Base-by-base conservation (phyloP, 176 grass and related monocot species). In the Oryza australiensis region DNA sequence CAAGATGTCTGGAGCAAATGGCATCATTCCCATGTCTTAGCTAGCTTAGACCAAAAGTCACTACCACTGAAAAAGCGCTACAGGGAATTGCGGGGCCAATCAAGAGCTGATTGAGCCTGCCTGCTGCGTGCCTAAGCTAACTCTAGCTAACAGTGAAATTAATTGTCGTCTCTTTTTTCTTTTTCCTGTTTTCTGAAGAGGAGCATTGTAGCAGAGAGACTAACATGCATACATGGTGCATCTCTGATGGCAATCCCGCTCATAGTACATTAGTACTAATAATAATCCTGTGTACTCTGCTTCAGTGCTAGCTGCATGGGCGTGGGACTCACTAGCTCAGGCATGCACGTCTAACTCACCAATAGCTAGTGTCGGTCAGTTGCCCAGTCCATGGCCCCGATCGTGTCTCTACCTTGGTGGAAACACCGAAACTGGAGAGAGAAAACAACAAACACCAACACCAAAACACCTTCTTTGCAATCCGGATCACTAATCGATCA, bases 11-110 rank as follows among this genome's bases (percentile, higher is more conserved):
- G 59, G 46, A 27, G 79, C 74, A 82, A 82, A 78, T 62, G 60
- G 68, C 79, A 74, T 86, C 38, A 80, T 75, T 80, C 87, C 51
- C 9, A 32, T 69, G 64, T 66, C 82, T 67, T 70, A 48, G 70
- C 65, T 38, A 55, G 51, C 51, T 55, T 74, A 83, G 86, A 88
- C 86, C 88, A 73, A 89, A 89, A 82, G 83, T 78, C 35, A 37
- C 45, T 72, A 45, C 77, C 76, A 43, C 83, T 77, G 72, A 81
- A 89, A 84, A 79, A 64, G 43, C 78, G 41, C n/a, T 22, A 55
- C 41, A 76, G 66, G 23, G 43, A 48, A 33, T 65, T 41, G 67
- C 67, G 27, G 78, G 83, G 32, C 78, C 73, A 16, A 65, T 13
- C 42, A 62, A 62, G 7, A 33, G 28, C 51, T 57, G 14, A 49